Percentiles rank a stretch among this genome's conserved stretches.
Conservation (phyloP, 176 grass and related monocot genomes). For the Secale cereale region DNA sequence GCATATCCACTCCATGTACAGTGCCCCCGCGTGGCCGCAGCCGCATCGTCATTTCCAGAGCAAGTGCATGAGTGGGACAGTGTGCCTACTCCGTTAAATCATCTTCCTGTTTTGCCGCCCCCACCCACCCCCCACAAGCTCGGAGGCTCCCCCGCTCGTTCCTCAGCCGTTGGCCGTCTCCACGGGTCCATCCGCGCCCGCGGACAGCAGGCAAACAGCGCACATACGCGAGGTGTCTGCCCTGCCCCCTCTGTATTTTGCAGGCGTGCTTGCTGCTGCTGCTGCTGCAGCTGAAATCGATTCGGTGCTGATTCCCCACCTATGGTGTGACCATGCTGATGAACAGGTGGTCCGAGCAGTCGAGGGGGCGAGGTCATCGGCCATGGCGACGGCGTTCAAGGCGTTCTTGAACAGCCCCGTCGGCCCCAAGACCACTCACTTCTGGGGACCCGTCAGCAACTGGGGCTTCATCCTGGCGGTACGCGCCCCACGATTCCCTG, state of each 20-base stretch:
- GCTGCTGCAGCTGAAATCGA: not conserved
- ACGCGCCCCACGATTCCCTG: constrained; percentile 4
- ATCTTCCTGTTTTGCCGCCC: not conserved
- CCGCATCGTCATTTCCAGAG: too few species aligned
- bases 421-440: constrained; percentile 80
- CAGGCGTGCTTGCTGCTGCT: not conserved
- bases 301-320: not conserved
- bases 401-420: constrained; percentile 69
- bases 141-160: not conserved
- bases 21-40: too few species aligned
- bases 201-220: not conserved
- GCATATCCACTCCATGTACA: too few species aligned
- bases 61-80: not conserved
- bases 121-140: not conserved
- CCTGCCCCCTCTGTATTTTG: not conserved
- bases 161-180: not conserved
- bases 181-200: not conserved
- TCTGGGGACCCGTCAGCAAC: constrained; percentile 74
- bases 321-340: not conserved
- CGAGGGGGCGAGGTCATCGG: not conserved
- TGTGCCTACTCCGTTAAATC: not conserved
- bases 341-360: not conserved
- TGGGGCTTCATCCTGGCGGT: constrained; percentile 72
- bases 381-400: constrained; percentile 42
- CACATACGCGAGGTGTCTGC: not conserved